Conservation (phyloP, 202 grass and related monocot genomes). For the Thinopyrum obtusiflorum region DNA sequence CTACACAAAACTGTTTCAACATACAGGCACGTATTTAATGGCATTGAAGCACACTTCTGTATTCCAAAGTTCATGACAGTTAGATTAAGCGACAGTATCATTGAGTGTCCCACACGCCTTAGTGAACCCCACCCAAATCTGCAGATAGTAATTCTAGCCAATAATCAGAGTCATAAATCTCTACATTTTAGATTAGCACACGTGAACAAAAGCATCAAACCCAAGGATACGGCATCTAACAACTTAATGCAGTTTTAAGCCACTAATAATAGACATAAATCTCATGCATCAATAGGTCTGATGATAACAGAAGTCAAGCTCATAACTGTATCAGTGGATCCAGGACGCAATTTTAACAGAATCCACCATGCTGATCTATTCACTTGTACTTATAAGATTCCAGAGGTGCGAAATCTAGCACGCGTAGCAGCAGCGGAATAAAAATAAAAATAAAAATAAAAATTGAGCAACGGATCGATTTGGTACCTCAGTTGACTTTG, state of each 20-base stretch:
- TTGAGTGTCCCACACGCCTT: neutral
- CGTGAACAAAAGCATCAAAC: neutral
- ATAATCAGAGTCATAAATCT: neutral
- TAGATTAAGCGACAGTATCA: no score
- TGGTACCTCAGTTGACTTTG: slow-evolving; percentile 65
- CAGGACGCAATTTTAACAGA: slow-evolving; percentile 9
- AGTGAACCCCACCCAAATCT: neutral
- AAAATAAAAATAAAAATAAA: neutral
- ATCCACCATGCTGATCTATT: neutral
- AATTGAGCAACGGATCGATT: neutral
- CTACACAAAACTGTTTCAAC: neutral
- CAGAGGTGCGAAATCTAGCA: neutral
- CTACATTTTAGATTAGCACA: neutral
- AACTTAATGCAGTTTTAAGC: neutral
- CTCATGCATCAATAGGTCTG: neutral
- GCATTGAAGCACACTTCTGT: neutral
- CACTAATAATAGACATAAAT: neutral
- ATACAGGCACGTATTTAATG: neutral
- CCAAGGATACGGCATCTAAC: neutral
- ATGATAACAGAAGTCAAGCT: neutral
- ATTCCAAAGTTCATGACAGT: neutral
- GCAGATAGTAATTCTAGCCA: neutral
- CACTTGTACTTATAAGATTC: neutral
- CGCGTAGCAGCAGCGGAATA: neutral
- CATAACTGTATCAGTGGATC: slow-evolving; percentile 1